Percentiles rank a stretch among this genome's conserved stretches.
phyloP scores from a whole-genome alignment of 345 rosid species.

The Gossypium raimondii region DNA sequence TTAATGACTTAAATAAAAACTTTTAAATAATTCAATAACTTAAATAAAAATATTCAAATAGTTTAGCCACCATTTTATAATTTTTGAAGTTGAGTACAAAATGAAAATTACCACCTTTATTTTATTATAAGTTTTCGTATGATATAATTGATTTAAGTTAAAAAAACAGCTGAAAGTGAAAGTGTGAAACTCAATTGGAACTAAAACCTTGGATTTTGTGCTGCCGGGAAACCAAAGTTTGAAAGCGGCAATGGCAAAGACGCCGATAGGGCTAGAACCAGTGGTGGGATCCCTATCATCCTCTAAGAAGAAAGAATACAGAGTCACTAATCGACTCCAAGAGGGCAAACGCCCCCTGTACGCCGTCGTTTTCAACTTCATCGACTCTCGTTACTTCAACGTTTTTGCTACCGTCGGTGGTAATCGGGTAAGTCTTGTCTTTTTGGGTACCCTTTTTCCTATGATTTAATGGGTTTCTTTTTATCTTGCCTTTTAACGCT shows the following conservation, averaged over 20 bases:
- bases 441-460: slow-evolving; percentile 1
- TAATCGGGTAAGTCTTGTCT: slow-evolving; percentile 49
- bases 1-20: no score
- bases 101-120: no score
- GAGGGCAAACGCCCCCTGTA: slow-evolving; percentile 93
- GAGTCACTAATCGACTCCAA: slow-evolving; percentile 78
- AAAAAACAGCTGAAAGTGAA: not conserved
- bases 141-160: no score
- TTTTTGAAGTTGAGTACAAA: no score
- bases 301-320: slow-evolving; percentile 73
- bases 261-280: slow-evolving; percentile 71
- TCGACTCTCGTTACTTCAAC: slow-evolving; percentile 84
- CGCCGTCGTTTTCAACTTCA: slow-evolving; percentile 92
- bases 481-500: not conserved
- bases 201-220: not conserved
- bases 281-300: slow-evolving; percentile 71
- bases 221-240: slow-evolving; percentile 1
- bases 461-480: not conserved
- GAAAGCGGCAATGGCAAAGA: slow-evolving; percentile 53
- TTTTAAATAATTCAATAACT: no score
- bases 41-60: no score
- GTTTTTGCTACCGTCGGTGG: slow-evolving; percentile 96
- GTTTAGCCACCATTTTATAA: no score
- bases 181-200: not conserved
- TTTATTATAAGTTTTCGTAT: no score